Conservation (phyloP, 164 flowering plant genomes). For the Vitis amurensis region DNA sequence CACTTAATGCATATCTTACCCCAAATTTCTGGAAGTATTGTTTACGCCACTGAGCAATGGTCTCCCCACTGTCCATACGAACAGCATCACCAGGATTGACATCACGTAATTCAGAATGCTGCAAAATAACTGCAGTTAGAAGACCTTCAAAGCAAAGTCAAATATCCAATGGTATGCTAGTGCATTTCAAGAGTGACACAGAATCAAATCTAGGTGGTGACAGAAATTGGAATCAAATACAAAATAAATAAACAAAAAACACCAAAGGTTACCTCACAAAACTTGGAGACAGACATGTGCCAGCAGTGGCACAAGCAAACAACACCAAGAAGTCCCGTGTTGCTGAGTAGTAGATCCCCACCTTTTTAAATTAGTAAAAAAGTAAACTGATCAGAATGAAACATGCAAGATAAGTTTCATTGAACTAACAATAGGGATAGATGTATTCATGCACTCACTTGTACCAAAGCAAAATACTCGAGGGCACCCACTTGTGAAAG, state of each 20-base stretch:
- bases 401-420: neutral
- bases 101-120: conserved; percentile 64
- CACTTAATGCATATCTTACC: conserved; percentile 11
- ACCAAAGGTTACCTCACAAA: conserved; percentile 52
- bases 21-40: conserved; percentile 43
- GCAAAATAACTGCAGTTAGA: conserved; percentile 17
- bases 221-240: neutral
- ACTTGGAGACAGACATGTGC: conserved; percentile 58
- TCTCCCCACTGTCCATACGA: conserved; percentile 58
- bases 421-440: neutral
- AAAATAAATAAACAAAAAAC: neutral
- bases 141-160: neutral
- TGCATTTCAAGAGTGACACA: neutral
- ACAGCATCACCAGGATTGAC: conserved; percentile 65
- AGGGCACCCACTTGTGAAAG: conserved; percentile 28
- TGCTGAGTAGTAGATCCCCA: conserved; percentile 63
- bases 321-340: conserved; percentile 58
- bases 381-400: conserved; percentile 3
- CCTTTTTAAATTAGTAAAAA: conserved; percentile 26
- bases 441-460: conserved; percentile 34
- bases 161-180: neutral
- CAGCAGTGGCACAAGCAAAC: conserved; percentile 60
- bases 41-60: conserved; percentile 67
- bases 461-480: conserved; percentile 56
- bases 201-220: neutral